Conservation (phyloP, 2,329 filamentous ascomycete species). For the Pseudocercospora fijiensis region DNA sequence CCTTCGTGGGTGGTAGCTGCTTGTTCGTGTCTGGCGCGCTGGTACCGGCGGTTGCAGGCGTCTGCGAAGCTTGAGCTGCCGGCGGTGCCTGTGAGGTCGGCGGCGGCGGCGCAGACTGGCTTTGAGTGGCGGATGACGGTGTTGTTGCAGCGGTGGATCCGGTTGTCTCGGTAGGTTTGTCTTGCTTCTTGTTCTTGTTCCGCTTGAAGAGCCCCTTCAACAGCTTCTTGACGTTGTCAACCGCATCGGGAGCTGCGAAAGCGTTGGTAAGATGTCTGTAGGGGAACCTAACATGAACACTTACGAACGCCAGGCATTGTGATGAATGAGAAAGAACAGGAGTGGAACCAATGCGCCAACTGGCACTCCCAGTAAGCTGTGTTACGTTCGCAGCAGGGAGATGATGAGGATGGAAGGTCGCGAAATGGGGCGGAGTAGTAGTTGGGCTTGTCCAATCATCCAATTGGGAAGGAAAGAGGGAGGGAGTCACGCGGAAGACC, state of each 20-base stretch:
- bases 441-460: neutral
- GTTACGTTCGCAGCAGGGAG: neutral
- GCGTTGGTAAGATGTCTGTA: constrained; percentile 10
- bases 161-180: constrained; percentile 11
- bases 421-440: constrained; percentile 3
- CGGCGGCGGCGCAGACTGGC: constrained; percentile 1
- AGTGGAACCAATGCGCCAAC: neutral
- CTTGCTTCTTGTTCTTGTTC: constrained; percentile 24
- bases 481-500: constrained; percentile 5
- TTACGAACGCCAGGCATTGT: constrained; percentile 28
- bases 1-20: constrained; percentile 21
- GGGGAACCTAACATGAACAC: constrained; percentile 11
- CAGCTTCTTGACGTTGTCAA: constrained; percentile 28
- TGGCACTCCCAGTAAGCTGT: neutral
- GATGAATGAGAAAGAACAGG: neutral
- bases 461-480: constrained; percentile 1
- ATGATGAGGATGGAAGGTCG: neutral
- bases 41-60: neutral
- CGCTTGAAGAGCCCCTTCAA: constrained; percentile 28
- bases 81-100: constrained; percentile 12
- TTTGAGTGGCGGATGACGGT: neutral
- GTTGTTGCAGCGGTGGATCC: constrained; percentile 12
- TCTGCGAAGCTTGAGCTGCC: constrained; percentile 1
- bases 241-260: constrained; percentile 26
- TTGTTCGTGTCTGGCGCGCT: constrained; percentile 25